A percentile compares a stretch with the other conserved stretches of the same genome.
Evolutionary conservation across 176 grass and related monocot species (phyloP).

Genomic region (Oryza longistaminata): DNA sequence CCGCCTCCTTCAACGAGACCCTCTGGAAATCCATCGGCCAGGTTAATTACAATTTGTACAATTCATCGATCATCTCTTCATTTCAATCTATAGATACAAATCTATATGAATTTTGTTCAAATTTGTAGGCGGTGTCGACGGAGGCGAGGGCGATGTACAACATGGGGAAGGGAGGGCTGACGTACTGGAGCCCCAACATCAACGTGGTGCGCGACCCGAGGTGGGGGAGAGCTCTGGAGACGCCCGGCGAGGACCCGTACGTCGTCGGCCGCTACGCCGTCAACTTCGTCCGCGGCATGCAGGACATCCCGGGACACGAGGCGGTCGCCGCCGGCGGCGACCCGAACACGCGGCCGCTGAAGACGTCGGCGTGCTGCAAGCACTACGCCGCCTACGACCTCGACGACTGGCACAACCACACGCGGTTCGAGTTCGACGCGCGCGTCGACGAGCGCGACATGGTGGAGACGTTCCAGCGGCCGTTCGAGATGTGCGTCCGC

Average conservation of each 20-base stretch:
- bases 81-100: not conserved
- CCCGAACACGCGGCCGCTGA: slow-evolving; percentile 35
- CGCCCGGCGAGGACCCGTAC: slow-evolving; percentile 56
- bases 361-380: slow-evolving; percentile 62
- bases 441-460: slow-evolving; percentile 52
- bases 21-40: slow-evolving; percentile 55
- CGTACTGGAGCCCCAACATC: slow-evolving; percentile 63
- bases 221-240: slow-evolving; percentile 49
- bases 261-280: slow-evolving; percentile 45
- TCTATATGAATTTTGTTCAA: too few relatives aligned
- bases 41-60: slow-evolving; percentile 7
- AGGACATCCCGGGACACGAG: slow-evolving; percentile 16
- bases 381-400: slow-evolving; percentile 64
- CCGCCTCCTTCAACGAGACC: slow-evolving; percentile 54
- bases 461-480: slow-evolving; percentile 56
- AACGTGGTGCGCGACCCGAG: slow-evolving; percentile 55
- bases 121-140: slow-evolving; percentile 44
- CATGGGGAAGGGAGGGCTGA: slow-evolving; percentile 48
- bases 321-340: not conserved
- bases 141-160: slow-evolving; percentile 73
- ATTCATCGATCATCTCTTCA: not conserved
- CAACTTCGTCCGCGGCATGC: slow-evolving; percentile 54
- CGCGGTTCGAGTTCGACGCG: slow-evolving; percentile 50
- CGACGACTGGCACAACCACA: slow-evolving; percentile 39
- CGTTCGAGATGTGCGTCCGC: slow-evolving; percentile 55